Conservation (phyloP, 2,329 filamentous ascomycete genomes). For the Neonectria magnoliae region DNA sequence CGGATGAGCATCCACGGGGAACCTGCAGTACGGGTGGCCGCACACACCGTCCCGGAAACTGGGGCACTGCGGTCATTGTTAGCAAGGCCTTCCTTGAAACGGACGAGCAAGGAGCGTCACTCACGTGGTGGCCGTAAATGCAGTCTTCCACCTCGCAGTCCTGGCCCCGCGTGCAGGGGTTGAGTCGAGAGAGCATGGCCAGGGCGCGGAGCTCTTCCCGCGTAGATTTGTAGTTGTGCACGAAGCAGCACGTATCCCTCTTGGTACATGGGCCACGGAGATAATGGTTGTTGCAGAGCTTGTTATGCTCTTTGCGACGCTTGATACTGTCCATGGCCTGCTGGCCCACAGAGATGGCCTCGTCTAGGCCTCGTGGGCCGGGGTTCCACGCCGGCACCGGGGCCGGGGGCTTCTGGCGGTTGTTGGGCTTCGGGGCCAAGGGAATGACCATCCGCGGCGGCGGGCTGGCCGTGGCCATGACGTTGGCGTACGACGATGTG, state of each 20-base stretch:
- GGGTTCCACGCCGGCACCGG: constrained; percentile 61
- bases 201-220: constrained; percentile 67
- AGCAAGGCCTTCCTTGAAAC: constrained; percentile 8
- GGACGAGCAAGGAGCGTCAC: neutral
- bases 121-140: constrained; percentile 71
- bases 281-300: constrained; percentile 72
- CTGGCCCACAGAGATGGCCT: constrained; percentile 58
- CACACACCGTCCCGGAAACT: constrained; percentile 63
- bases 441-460: constrained; percentile 56
- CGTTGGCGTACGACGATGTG: constrained; percentile 52
- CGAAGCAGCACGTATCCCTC: constrained; percentile 64
- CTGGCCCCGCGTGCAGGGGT: constrained; percentile 67
- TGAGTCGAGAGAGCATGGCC: constrained; percentile 64
- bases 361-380: constrained; percentile 64
- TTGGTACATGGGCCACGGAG: constrained; percentile 67
- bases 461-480: constrained; percentile 54
- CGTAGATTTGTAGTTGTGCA: constrained; percentile 64
- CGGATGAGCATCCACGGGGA: constrained; percentile 62
- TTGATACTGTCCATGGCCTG: constrained; percentile 64
- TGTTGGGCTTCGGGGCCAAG: constrained; percentile 44
- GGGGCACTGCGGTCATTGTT: constrained; percentile 56
- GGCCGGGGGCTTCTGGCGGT: constrained; percentile 14
- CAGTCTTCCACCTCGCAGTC: constrained; percentile 67
- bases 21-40: constrained; percentile 65
- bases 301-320: constrained; percentile 63